These are phyloP conservation scores for Rosellinia necatrix DNA, from an alignment of 2,329 filamentous ascomycete species.

Conservation along the genomic window DNA sequence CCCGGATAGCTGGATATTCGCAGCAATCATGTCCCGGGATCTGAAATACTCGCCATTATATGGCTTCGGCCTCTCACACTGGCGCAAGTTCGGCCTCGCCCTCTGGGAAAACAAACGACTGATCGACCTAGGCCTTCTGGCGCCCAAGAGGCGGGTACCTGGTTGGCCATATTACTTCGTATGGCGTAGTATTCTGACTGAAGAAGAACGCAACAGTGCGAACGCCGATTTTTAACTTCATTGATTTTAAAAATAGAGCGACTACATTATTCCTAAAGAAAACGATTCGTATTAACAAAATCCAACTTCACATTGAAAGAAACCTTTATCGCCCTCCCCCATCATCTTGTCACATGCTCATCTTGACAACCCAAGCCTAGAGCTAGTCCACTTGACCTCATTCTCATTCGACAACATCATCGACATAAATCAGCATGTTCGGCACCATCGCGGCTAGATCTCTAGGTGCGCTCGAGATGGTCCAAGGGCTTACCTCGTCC, in stretches of 20 bases:
- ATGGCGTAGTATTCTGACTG: slow-evolving; percentile 2
- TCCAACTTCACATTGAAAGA: too few relatives aligned
- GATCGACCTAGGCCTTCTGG: neutral
- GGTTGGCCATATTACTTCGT: neutral
- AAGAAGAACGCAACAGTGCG: neutral
- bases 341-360: too few relatives aligned
- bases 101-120: slow-evolving; percentile 1
- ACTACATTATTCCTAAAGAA: too few relatives aligned
- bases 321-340: too few relatives aligned
- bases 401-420: too few relatives aligned
- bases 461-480: neutral
- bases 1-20: neutral
- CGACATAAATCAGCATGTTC: neutral
- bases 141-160: neutral
- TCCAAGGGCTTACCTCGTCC: neutral
- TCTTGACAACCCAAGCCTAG: too few relatives aligned
- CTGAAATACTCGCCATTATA: neutral
- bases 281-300: too few relatives aligned
- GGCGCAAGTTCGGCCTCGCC: neutral
- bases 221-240: neutral
- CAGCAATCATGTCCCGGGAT: neutral
- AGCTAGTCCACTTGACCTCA: too few relatives aligned
- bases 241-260: too few relatives aligned
- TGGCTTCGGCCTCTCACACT: neutral
- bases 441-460: neutral